Evolutionary conservation across 106 monocot genomes (phyloP).

Genomic region (Vanilla planifolia): DNA sequence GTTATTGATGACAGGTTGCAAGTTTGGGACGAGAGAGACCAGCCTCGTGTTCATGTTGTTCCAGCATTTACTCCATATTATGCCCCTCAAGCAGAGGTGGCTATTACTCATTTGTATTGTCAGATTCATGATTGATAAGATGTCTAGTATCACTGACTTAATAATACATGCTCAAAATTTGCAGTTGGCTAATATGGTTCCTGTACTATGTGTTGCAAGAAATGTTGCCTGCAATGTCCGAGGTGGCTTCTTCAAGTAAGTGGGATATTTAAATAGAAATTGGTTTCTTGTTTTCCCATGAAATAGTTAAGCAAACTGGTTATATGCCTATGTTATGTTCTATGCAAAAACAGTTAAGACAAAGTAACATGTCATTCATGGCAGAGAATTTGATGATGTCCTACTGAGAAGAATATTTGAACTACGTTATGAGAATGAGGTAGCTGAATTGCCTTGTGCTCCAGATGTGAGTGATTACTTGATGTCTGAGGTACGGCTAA

Average conservation of each 20-base stretch:
- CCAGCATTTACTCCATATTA: constrained; percentile 90
- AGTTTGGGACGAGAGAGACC: constrained; percentile 93
- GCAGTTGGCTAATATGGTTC: constrained; percentile 70
- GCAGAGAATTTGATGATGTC: constrained; percentile 90
- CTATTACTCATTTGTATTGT: neutral
- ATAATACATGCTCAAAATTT: neutral
- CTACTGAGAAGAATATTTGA: constrained; percentile 52
- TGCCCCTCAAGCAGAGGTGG: constrained; percentile 96
- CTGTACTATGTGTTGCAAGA: constrained; percentile 89
- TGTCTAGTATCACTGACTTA: constrained; percentile 1
- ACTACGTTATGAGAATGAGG: constrained; percentile 75
- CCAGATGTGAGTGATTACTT: constrained; percentile 88
- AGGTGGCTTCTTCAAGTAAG: constrained; percentile 86
- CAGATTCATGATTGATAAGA: neutral
- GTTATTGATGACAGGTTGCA: constrained; percentile 89
- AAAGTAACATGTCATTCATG: constrained; percentile 15
- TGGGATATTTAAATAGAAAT: neutral
- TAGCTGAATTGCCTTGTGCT: constrained; percentile 55
- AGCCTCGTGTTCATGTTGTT: constrained; percentile 91
- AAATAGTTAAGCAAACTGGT: neutral
- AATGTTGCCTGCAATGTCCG: constrained; percentile 98
- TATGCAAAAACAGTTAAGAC: neutral
- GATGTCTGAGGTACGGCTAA: constrained; percentile 51
- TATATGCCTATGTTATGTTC: neutral
- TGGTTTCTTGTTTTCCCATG: neutral